Evolutionary conservation across 306 rosid species (phyloP).

Genomic region (Gastrolobium villosum): DNA sequence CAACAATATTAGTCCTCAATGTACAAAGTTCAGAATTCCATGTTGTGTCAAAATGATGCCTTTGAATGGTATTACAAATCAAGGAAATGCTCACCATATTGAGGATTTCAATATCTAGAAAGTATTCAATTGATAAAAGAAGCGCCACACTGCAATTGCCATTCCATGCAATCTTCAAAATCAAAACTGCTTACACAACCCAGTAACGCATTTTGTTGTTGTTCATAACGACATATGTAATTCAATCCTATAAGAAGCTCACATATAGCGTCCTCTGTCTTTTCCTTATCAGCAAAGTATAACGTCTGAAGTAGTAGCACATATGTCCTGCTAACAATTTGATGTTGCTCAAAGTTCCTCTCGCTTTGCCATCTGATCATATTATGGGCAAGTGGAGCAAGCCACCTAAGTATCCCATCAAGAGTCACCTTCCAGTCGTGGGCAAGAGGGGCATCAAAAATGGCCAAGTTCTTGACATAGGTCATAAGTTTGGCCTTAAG

Average conservation of each 20-base stretch:
- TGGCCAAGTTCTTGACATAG: slow-evolving; percentile 81
- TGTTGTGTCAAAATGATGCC: slow-evolving; percentile 45
- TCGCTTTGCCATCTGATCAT: slow-evolving; percentile 99
- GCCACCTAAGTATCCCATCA: slow-evolving; percentile 82
- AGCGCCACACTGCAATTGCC: slow-evolving; percentile 82
- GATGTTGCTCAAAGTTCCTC: slow-evolving; percentile 91
- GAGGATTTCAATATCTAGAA: slow-evolving; percentile 48
- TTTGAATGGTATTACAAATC: slow-evolving; percentile 44
- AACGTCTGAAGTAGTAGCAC: slow-evolving; percentile 90
- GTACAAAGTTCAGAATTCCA: slow-evolving; percentile 56
- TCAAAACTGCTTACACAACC: slow-evolving; percentile 93
- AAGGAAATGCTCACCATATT: slow-evolving; percentile 53
- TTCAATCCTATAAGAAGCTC: slow-evolving; percentile 90
- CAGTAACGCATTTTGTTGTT: slow-evolving; percentile 89
- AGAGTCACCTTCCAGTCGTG: slow-evolving; percentile 94
- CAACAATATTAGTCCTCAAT: slow-evolving; percentile 52
- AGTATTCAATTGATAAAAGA: slow-evolving; percentile 63
- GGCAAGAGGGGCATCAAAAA: slow-evolving; percentile 98
- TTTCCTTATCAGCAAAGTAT: slow-evolving; percentile 81
- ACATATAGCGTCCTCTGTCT: slow-evolving; percentile 87
- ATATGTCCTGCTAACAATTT: slow-evolving; percentile 71
- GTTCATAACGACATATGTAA: slow-evolving; percentile 95
- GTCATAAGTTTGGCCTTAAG: slow-evolving; percentile 81
- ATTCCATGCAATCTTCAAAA: slow-evolving; percentile 88
- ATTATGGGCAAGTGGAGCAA: slow-evolving; percentile 86